These are phyloP conservation scores for Taiozyma sp. DNA, from an alignment of 1,139 yeast genomes.

Conservation along the genomic window DNA sequence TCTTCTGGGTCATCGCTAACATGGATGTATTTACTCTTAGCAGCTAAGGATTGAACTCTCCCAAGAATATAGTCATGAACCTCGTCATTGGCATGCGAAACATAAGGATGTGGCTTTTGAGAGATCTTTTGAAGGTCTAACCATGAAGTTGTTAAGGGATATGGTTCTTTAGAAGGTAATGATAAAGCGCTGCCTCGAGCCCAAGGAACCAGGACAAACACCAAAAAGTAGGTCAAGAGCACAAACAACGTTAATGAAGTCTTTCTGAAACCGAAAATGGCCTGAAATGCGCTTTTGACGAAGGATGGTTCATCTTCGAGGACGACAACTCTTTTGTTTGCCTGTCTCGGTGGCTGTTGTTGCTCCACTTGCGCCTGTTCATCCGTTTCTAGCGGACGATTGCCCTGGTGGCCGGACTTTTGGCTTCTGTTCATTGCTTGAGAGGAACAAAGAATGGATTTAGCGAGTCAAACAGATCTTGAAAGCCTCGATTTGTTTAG, in stretches of 20 bases:
- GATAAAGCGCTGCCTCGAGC: slow-evolving; percentile 33
- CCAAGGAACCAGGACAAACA: slow-evolving; percentile 29
- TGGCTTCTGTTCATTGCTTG: background rate
- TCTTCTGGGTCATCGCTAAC: slow-evolving; percentile 50
- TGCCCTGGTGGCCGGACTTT: background rate
- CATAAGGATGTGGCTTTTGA: slow-evolving; percentile 65
- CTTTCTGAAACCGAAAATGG: slow-evolving; percentile 51
- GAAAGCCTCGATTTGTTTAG: background rate
- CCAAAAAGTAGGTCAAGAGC: slow-evolving; percentile 34
- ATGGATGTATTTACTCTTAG: slow-evolving; percentile 13
- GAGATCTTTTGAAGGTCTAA: slow-evolving; percentile 64
- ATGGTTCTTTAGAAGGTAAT: slow-evolving; percentile 38
- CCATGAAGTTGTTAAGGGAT: slow-evolving; percentile 51
- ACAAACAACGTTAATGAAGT: slow-evolving; percentile 51
- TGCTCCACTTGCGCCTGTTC: background rate
- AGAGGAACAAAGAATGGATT: background rate
- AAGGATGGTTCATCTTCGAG: slow-evolving; percentile 7
- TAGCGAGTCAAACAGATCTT: background rate
- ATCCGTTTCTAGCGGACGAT: background rate
- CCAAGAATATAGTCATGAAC: slow-evolving; percentile 63
- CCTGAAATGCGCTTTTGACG: slow-evolving; percentile 10
- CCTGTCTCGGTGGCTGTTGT: background rate
- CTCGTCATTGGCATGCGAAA: slow-evolving; percentile 66
- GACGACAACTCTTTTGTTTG: background rate
- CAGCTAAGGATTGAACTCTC: slow-evolving; percentile 34